Evolutionary conservation across 305 asterid genomes (phyloP), one percentile per base, ranked within the genome.

Genomic region (Solanum aculeatissimum): DNA sequence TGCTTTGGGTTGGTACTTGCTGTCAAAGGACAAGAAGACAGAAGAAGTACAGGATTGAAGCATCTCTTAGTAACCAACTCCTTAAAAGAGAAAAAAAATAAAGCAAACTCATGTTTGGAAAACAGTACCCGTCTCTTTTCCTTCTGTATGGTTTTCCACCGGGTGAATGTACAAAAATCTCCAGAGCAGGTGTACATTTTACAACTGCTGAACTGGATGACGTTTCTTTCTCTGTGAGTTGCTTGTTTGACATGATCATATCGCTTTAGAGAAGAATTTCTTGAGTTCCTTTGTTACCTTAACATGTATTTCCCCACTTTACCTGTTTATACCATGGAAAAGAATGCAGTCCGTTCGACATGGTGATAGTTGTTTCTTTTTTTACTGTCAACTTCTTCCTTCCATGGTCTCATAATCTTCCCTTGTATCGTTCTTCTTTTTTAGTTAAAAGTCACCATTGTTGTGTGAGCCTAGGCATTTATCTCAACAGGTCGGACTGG

Each of bases 1-100:
- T 82, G 97, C 93, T 19, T n/a, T 86, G 63, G 98, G 98, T 32
- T 96, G 99, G 99, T 96, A 92, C 85, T 9, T 87, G 79, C 49
- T 91, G 85, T 90, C 97, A 6, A 92, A 86, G 88, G 92, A 91
- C 83, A 88, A 90, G 85, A 91, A 94, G 85, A 40, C 92, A 4
- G 92, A 90, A 86, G 93, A 89, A 89, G 92, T 90, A 54, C 96
- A 92, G 74, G 93, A 92, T 69, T 95, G 89, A 93, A 82, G 84
- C 70, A 49, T 49, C 68, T 79, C 38, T 16, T 81, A 13, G 47
- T 40, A 53, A 81, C 57, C 77, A 14, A 43, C 80, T n/a, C 63
- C 51, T 23, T 80, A 79, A 71, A 82, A 90, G 40, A 4, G 1
- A 19, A 57, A 69, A 11, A 38, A 84, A 87, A 86, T 85, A 86